Evolutionary conservation across 805 yeast species (phyloP), one percentile per base, ranked within the genome.

Genomic region (Grigorovia jiainica): DNA sequence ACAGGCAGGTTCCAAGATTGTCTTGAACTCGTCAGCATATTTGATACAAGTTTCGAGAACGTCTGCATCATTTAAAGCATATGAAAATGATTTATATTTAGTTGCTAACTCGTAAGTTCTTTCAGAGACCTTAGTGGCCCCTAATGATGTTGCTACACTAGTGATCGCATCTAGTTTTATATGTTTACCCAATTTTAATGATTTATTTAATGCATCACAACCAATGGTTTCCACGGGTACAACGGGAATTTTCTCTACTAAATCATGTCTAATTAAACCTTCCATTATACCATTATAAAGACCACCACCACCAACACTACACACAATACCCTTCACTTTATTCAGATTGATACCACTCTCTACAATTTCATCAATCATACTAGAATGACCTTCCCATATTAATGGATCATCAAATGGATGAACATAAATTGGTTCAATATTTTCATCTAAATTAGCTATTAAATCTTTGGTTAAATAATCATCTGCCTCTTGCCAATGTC

Each of bases 1-100:
- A 57, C 87, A 81, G 1, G 87, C 87, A 0, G 86, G 86, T 55
- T 81, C 87, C 0, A 78, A 73, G 19, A 76, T 63, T 63, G 48
- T 62, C 43, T 73, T 72, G 46, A 67, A 75, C 43, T 75, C 76
- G 3, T 65, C 53, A 7, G 77, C 73, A 50, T 71, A 77, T 34
- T 58, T 63, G 20, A 76, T 51, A 39, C 79, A 69, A 0, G 81
- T 75, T 13, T 58, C 57, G 0, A 79, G 68, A 0, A 84, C 79
- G 32, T 78, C 78, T 2, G 62, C 44, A 51, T 82, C 89, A 20
- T 71, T 64, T 2, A 75, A 68, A 10, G 70, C 64, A 2, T 69
- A 47, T 1, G 76, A 63, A 31, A 48, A 58, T 2, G 73, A 66
- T 21, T 67, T 65, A 45, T 67, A 72, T 24, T 48, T 58, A 23